Conservation (phyloP, 345 rosid species). For the Leavenworthia alabamica region DNA sequence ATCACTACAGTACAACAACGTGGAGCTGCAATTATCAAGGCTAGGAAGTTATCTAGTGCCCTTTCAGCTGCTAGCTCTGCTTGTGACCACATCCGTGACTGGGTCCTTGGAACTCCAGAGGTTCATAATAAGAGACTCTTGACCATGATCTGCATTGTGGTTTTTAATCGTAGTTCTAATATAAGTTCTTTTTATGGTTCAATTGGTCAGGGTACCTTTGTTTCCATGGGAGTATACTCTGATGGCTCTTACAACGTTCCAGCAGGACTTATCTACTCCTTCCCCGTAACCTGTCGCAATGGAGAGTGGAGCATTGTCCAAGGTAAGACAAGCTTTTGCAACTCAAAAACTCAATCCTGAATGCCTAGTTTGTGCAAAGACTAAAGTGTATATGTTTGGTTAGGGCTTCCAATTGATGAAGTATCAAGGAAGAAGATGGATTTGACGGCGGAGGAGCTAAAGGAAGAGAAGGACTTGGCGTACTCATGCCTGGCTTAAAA, state of each 20-base stretch:
- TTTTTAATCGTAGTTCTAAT: conserved; percentile 1
- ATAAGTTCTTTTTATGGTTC: background rate
- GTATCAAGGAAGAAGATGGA: conserved; percentile 96
- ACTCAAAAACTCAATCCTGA: background rate
- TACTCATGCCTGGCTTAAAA: conserved; percentile 85
- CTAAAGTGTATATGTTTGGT: conserved; percentile 12
- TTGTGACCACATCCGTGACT: conserved; percentile 96
- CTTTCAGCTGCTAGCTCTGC: conserved; percentile 98
- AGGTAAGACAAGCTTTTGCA: conserved; percentile 41
- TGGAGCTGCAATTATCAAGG: conserved; percentile 99
- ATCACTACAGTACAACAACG: conserved; percentile 92
- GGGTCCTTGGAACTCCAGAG: conserved; percentile 99
- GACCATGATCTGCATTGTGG: background rate
- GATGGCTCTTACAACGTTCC: conserved; percentile 97
- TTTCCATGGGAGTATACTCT: conserved; percentile 97
- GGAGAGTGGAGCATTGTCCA: conserved; percentile 95
- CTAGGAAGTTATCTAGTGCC: conserved; percentile 92
- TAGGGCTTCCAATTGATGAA: conserved; percentile 79
- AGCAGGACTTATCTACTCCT: conserved; percentile 91
- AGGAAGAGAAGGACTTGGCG: conserved; percentile 91
- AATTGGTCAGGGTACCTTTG: conserved; percentile 71
- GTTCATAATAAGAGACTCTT: conserved; percentile 29
- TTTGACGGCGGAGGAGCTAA: conserved; percentile 72
- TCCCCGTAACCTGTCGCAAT: conserved; percentile 76
- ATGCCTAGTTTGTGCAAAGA: background rate